Percentiles rank a stretch among this genome's conserved stretches.
phyloP scores from a whole-genome alignment of 257 asterid genomes.

The Phtheirospermum japonicum region DNA sequence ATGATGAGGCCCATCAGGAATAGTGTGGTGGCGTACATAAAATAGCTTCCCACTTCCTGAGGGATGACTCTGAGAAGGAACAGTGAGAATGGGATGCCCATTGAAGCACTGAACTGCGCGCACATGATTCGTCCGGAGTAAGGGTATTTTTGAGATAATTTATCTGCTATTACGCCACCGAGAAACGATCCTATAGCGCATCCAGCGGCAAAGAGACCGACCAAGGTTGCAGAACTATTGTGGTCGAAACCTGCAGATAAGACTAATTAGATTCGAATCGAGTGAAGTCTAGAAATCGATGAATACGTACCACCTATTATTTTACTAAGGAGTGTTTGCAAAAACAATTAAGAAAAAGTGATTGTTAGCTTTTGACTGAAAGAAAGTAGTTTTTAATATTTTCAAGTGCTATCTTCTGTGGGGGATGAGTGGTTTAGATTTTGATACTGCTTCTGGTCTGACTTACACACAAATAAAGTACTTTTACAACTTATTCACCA shows the following conservation, averaged over 20 bases:
- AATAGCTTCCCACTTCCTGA: slow-evolving; percentile 58
- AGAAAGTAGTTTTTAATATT: no score
- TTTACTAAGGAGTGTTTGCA: no score
- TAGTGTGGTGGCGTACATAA: slow-evolving; percentile 60
- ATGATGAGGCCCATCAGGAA: slow-evolving; percentile 84
- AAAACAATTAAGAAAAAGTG: neutral
- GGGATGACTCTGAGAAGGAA: slow-evolving; percentile 72
- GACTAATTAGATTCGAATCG: neutral
- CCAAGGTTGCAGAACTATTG: slow-evolving; percentile 74
- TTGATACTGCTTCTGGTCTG: no score
- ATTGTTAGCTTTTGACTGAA: neutral
- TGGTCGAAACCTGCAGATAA: slow-evolving; percentile 79
- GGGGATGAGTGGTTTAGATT: no score
- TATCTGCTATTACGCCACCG: slow-evolving; percentile 89
- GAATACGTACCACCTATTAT: no score
- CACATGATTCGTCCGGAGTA: slow-evolving; percentile 80
- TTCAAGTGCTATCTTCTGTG: no score
- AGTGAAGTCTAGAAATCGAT: no score
- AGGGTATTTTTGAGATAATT: slow-evolving; percentile 65
- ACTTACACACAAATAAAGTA: no score
- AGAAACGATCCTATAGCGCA: slow-evolving; percentile 85
- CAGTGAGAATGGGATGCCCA: slow-evolving; percentile 91
- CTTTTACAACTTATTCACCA: no score
- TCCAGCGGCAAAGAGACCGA: slow-evolving; percentile 85
- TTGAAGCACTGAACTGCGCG: slow-evolving; percentile 84